Evolutionary conservation across 2,329 filamentous ascomycete genomes (phyloP).

Genomic region (Beauveria australis): DNA sequence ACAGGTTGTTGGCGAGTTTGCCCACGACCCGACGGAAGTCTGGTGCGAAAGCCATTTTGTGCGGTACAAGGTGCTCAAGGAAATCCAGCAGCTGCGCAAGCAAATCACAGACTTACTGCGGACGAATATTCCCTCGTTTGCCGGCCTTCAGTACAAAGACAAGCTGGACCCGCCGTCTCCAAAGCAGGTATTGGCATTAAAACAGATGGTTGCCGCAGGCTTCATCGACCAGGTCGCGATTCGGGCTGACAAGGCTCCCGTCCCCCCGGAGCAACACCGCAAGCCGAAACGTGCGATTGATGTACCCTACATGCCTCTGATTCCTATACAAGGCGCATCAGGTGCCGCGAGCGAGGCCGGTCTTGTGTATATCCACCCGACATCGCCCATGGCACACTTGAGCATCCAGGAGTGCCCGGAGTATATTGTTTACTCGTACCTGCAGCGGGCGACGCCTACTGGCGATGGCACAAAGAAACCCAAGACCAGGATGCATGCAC

Average conservation of each 20-base stretch:
- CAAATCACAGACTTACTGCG: slow-evolving; percentile 79
- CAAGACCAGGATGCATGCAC: slow-evolving; percentile 79
- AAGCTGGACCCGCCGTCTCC: slow-evolving; percentile 51
- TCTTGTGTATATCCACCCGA: slow-evolving; percentile 80
- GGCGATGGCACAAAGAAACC: slow-evolving; percentile 46
- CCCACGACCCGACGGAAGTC: slow-evolving; percentile 58
- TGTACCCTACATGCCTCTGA: slow-evolving; percentile 81
- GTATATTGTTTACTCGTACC: slow-evolving; percentile 79
- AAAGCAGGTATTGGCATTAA: slow-evolving; percentile 69
- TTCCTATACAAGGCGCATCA: slow-evolving; percentile 48
- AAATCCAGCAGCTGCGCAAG: slow-evolving; percentile 71
- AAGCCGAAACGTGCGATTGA: slow-evolving; percentile 83
- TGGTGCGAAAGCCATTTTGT: slow-evolving; percentile 84
- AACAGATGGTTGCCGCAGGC: slow-evolving; percentile 84
- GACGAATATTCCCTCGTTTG: slow-evolving; percentile 61
- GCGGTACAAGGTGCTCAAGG: slow-evolving; percentile 76
- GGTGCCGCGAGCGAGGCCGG: slow-evolving; percentile 41
- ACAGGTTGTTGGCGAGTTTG: slow-evolving; percentile 80
- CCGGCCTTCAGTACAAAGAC: slow-evolving; percentile 46
- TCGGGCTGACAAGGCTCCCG: slow-evolving; percentile 75
- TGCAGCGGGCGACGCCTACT: slow-evolving; percentile 59
- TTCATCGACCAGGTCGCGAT: slow-evolving; percentile 95
- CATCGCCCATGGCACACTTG: slow-evolving; percentile 67
- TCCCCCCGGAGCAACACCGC: slow-evolving; percentile 55
- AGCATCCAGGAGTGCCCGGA: slow-evolving; percentile 68